A percentile compares a stretch with the other conserved stretches of the same genome.
These are phyloP conservation scores for Physaria fendleri DNA, from an alignment of 345 rosid species.

Conservation along the genomic window DNA sequence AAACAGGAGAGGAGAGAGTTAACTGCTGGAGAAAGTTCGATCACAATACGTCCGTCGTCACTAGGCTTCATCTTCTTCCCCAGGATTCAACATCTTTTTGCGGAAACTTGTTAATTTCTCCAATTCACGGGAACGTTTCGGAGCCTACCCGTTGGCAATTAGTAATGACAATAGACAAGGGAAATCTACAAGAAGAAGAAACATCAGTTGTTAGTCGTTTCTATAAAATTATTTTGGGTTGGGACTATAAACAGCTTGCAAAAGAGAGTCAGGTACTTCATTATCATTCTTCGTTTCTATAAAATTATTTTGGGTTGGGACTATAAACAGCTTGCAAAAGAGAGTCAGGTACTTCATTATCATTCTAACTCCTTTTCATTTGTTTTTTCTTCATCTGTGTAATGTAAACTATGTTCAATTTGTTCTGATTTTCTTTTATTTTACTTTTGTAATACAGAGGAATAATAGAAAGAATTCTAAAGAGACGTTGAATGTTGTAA, in stretches of 20 bases:
- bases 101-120: too few species aligned
- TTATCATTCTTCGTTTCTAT: constrained; percentile 57
- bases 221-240: constrained; percentile 59
- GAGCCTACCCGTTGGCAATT: too few species aligned
- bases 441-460: constrained; percentile 28
- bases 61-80: too few species aligned
- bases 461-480: constrained; percentile 24
- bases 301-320: constrained; percentile 74
- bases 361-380: background rate
- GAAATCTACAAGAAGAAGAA: constrained; percentile 47
- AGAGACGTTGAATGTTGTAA: constrained; percentile 45
- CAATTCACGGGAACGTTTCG: too few species aligned
- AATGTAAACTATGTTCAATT: too few species aligned
- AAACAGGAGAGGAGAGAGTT: too few species aligned
- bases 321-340: constrained; percentile 54
- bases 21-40: too few species aligned
- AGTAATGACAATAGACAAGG: constrained; percentile 57
- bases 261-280: constrained; percentile 38
- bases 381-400: background rate
- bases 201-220: constrained; percentile 51
- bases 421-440: too few species aligned
- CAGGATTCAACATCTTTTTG: too few species aligned
- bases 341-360: constrained; percentile 33
- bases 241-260: constrained; percentile 72
- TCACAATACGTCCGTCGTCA: too few species aligned